Evolutionary conservation across 805 yeast species (phyloP).

Genomic region (Henningerozyma blattae): DNA sequence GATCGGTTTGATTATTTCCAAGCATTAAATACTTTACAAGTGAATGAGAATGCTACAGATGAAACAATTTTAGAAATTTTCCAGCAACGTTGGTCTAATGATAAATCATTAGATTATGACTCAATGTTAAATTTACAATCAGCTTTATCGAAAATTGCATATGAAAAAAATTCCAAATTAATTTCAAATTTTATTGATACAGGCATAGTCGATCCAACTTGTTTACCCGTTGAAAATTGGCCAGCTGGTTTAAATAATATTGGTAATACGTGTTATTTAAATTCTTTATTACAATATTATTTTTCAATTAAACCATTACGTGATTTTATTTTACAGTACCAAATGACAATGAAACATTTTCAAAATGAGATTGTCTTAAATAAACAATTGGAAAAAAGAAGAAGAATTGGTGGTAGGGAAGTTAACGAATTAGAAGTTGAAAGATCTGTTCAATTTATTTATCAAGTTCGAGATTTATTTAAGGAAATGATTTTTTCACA

Average conservation of each 20-base stretch:
- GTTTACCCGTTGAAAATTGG: slow-evolving; percentile 54
- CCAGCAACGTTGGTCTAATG: slow-evolving; percentile 21
- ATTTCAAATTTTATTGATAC: slow-evolving; percentile 44
- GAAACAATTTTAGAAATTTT: slow-evolving; percentile 28
- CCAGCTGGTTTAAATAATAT: slow-evolving; percentile 91
- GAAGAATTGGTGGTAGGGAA: slow-evolving; percentile 80
- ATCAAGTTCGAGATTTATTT: slow-evolving; percentile 59
- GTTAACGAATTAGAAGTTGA: slow-evolving; percentile 71
- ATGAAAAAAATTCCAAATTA: slow-evolving; percentile 39
- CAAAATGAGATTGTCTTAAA: slow-evolving; percentile 9
- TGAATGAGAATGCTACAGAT: slow-evolving; percentile 41
- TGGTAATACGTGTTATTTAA: slow-evolving; percentile 92
- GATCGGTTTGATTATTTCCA: slow-evolving; percentile 23
- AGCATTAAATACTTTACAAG: slow-evolving; percentile 39
- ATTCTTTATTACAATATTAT: slow-evolving; percentile 82
- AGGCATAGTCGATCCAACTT: slow-evolving; percentile 49
- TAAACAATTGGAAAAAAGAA: slow-evolving; percentile 7
- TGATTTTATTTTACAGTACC: slow-evolving; percentile 46
- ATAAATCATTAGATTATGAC: slow-evolving; percentile 19
- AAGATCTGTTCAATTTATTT: slow-evolving; percentile 73
- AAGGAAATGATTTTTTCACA: slow-evolving; percentile 52
- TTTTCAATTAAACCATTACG: slow-evolving; percentile 78
- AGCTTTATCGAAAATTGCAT: slow-evolving; percentile 46
- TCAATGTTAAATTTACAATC: slow-evolving; percentile 46
- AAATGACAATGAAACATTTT: slow-evolving; percentile 24